Evolutionary conservation across 495 filamentous ascomycete species (phyloP), one percentile per base, ranked within the genome.

Genomic region (Pseudoneurospora amorphoporcata): DNA sequence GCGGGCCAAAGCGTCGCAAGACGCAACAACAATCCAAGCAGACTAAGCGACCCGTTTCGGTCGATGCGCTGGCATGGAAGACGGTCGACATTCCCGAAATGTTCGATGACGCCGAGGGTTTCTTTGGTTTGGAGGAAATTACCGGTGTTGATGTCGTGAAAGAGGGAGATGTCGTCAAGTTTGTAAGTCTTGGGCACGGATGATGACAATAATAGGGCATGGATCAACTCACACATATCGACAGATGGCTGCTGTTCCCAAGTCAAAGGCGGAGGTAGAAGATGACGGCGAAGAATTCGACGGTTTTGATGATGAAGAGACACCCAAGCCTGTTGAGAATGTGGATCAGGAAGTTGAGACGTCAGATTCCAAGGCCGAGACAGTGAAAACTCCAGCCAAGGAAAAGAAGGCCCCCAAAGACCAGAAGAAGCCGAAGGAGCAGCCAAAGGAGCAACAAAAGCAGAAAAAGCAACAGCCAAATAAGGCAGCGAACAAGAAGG

Each of bases 91-190:
- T 98, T 70, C 94, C 94, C 6, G 94, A 97, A 78, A 90, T 90
- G 75, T 86, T 97, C 73, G 92, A 95, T 53, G 92, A 98, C 85
- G 92, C 92, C n/a, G 93, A 94, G 74, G 95, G 96, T 0, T 97
- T 99, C 81, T 97, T 90, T 81, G 95, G 95, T 0, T 79, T 99
- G 45, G 95, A 99, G 74, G 95, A 98, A 77, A 89, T 98, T 65
- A 92, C 96, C 8, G 93, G 91, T 58, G 92, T 98, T 1, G 93
- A 97, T 39, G 84, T 99, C 23, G 82, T 96, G 39, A 85, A 83
- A 45, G 85, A 90, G 70, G 82, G 81, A 4, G 76, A 82, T 17
- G 86, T 79, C 7, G 84, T 90, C 19, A 83, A 86, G 75, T 88
- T 88, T 81, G 82, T 91, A 79, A 73, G 81, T 76, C 45, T 42